Evolutionary conservation across 2,329 filamentous ascomycete species (phyloP), one percentile per base, ranked within the genome.

Genomic region (Zasmidium angulare): DNA sequence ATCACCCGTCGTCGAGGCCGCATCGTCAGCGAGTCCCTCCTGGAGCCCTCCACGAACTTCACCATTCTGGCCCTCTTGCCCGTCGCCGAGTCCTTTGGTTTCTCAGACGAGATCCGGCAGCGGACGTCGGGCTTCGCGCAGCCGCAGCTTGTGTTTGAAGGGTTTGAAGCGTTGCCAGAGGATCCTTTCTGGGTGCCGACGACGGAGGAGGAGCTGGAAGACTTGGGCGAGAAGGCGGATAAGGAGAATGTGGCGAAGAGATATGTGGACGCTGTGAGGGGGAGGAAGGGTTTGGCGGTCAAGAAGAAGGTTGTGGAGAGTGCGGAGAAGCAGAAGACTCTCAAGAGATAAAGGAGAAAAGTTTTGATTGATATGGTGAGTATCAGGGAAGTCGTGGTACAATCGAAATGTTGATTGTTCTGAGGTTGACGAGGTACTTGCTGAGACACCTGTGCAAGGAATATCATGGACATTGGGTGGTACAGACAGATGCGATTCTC

Each of bases 121-220:
- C 85, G 93, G 6, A 96, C 92, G 0, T 92, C 88, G 6, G 95
- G 95, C 2, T 91, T 90, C 2, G 95, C 95, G 0, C 89, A 91
- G 69, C 95, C 95, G 52, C 95, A 98, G 80, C 82, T 99, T 40
- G 89, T 96, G 62, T 99, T 98, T 73, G 86, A 90, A 7, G 95
- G 95, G 0, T 99, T 93, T 72, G 91, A 97, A 75, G 85, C 96
- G 67, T 81, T 98, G 1, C 92, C 98, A 73, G 89, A 97, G 77
- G 95, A 99, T 79, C 95, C 95, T 0, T 96, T 96, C 79, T 99
- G 95, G 95, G 92, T 96, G 50, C 95, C 95, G 1, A 92, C 91
- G 65, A 98, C 93, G 0, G 95, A 98, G 72, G 95, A 98, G 74
- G 91, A 99, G 71, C 77, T 99, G 53, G 95, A 99, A 81, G 95